Base-by-base conservation (phyloP, 306 rosid genomes). In the Glycine tomentella region DNA sequence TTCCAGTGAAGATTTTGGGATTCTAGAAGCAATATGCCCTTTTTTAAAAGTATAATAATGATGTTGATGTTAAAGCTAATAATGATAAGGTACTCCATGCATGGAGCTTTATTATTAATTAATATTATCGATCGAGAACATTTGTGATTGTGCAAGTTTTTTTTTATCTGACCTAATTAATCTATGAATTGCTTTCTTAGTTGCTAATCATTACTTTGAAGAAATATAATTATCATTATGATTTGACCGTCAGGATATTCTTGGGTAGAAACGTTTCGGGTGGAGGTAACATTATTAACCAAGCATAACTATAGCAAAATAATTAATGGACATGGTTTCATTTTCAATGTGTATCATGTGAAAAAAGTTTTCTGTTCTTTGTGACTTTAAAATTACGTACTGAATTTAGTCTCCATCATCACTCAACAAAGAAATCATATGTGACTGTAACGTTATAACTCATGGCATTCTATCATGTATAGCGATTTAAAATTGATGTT, bases 121-220 rank as follows among this genome's bases (percentile, higher is more conserved):
- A 53, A 20, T 33, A 44, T 53, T 44, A n/a, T 38, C 31, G 31
- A 25, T 25, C 0, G 36, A 58, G 20, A 53, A n/a, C 6, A 55
- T 25, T 33, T 12, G n/a, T 46, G 36, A 80, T 80, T 11, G 49
- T 13, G 61, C 61, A 62, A 14, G 61, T 1, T 25, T 25, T 25
- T 25, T 15, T 74, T 17, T 16, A 48, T 25, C 31, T 25, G 13
- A 81, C 74, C 49, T 65, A 74, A 65, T 73, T 44, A 38, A 38
- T 25, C 40, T 45, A 25, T 64, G 80, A 20, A 34, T 81, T 81
- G 85, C 77, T 75, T 81, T 81, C 85, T 55, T 48, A 49, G 76
- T 76, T 75, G 81, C 58, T 57, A 58, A 57, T 69, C 67, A 82
- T 82, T 75, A 52, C 84, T 77, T 80, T 34, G 58, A 84, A 76